Base-by-base conservation (phyloP, 1,139 yeast genomes). In the Ogataea hybrid region DNA sequence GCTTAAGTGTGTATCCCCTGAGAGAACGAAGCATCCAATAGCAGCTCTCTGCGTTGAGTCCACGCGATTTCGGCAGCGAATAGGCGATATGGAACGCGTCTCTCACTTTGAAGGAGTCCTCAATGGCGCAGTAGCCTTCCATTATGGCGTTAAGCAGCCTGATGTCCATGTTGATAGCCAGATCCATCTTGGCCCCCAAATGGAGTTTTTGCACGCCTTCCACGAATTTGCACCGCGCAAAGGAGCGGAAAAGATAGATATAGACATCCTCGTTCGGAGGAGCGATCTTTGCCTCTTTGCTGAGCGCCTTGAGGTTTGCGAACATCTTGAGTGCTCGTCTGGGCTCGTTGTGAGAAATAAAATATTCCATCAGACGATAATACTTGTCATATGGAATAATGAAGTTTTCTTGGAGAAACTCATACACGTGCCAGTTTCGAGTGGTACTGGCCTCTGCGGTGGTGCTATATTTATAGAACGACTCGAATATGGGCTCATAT, bases 191-290 rank as follows among this genome's bases (percentile, higher is more conserved):
- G 54, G 84, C 65, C 42, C 75, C 71, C 42, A 79, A 75, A 53
- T 84, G 89, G 10, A 86, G 63, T 47, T 82, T 85, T 35, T 70
- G 68, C 6, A 85, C 80, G 0, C 94, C 94, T 23, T 80, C 83
- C 46, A 76, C 81, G 52, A 82, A 85, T 25, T 74, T 64, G 41
- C 68, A 67, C 33, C 61, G 58, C 2, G 90, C 87, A 64, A 84
- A 84, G 42, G 75, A 75, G 42, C 73, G 68, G 56, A 86, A 78
- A 21, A 85, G 62, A 52, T 76, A 74, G 47, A 71, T 59, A 54
- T 85, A 86, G 63, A 84, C 77, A n/a, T 79, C 70, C 31, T 68
- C 79, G 37, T 72, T 70, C 51, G 85, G 88, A 0, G 94, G 87
- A 10, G 83, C 79, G 6, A 72, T 55, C 18, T 54, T 58, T 38